phyloP scores from a whole-genome alignment of 78 protist genomes.

The Dictyostelium firmibasis region DNA sequence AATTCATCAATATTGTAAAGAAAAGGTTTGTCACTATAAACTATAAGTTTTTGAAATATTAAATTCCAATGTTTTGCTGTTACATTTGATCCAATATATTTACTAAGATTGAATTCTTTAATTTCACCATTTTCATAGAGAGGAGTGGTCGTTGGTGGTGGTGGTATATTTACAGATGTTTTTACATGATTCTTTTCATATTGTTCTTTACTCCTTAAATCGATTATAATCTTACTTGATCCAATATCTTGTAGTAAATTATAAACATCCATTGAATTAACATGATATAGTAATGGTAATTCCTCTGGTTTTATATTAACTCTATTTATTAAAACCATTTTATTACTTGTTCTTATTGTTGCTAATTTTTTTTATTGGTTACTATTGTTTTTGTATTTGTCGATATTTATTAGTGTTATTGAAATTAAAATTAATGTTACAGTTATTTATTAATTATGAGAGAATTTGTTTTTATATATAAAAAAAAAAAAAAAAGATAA shows the following conservation, averaged over 20 bases:
- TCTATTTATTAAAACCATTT: conserved; percentile 30
- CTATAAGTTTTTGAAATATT: not conserved
- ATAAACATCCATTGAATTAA: conserved; percentile 20
- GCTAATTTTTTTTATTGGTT: too few species aligned
- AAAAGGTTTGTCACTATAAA: conserved; percentile 15
- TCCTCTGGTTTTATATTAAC: not conserved
- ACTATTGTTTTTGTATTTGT: too few species aligned
- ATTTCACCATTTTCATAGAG: not conserved
- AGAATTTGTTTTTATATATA: too few species aligned
- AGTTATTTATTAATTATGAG: too few species aligned
- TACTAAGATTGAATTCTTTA: conserved; percentile 20
- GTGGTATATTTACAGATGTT: conserved; percentile 30
- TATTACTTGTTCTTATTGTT: not conserved
- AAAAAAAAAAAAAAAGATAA: too few species aligned
- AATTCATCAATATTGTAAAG: not conserved
- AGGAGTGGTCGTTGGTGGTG: not conserved
- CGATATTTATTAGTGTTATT: too few species aligned
- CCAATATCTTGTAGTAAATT: conserved; percentile 63
- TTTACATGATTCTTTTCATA: not conserved
- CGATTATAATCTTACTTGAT: conserved; percentile 38
- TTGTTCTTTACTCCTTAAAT: conserved; percentile 28
- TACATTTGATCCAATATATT: not conserved
- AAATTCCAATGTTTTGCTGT: conserved; percentile 41
- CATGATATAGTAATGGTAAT: not conserved
- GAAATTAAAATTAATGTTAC: too few species aligned